Percentiles rank a stretch among this genome's conserved stretches.
phyloP scores from a whole-genome alignment of 371 early-diverging fungal species.

The Dichotomocladium elegans region DNA sequence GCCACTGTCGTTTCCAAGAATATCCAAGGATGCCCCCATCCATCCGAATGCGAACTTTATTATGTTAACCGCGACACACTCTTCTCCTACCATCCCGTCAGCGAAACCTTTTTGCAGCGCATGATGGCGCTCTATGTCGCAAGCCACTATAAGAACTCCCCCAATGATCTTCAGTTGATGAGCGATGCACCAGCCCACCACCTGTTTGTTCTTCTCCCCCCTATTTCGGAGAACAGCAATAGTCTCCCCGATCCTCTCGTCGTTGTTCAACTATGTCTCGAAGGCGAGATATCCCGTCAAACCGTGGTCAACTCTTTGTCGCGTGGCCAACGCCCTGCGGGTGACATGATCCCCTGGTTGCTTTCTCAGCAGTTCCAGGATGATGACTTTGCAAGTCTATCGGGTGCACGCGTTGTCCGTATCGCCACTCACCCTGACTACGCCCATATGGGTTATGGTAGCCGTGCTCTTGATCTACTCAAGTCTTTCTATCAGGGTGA shows the following conservation, averaged over 20 bases:
- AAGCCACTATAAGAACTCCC: slow-evolving; percentile 99
- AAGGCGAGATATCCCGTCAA: slow-evolving; percentile 92
- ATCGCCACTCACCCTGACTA: slow-evolving; percentile 99
- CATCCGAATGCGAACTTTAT: slow-evolving; percentile 92
- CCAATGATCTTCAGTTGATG: slow-evolving; percentile 98
- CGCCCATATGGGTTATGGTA: slow-evolving; percentile 97
- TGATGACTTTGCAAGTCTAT: slow-evolving; percentile 90
- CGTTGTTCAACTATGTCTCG: slow-evolving; percentile 92
- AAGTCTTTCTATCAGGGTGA: slow-evolving; percentile 86
- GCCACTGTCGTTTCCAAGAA: slow-evolving; percentile 72
- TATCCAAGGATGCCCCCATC: slow-evolving; percentile 89
- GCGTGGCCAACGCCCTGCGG: slow-evolving; percentile 84
- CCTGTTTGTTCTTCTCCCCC: slow-evolving; percentile 95
- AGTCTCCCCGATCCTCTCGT: slow-evolving; percentile 92
- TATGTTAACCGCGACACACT: slow-evolving; percentile 96
- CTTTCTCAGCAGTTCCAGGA: slow-evolving; percentile 96
- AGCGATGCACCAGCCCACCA: slow-evolving; percentile 99
- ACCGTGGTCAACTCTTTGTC: slow-evolving; percentile 80
- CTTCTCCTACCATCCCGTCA: slow-evolving; percentile 93
- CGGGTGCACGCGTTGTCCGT: slow-evolving; percentile 98
- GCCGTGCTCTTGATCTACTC: slow-evolving; percentile 81
- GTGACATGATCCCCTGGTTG: slow-evolving; percentile 99
- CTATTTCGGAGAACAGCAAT: slow-evolving; percentile 59
- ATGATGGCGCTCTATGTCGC: slow-evolving; percentile 97
- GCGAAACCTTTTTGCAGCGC: slow-evolving; percentile 94